Evolutionary conservation across 768 basidiomycete genomes (phyloP), one percentile per base, ranked within the genome.

Genomic region (Lactarius indigo): DNA sequence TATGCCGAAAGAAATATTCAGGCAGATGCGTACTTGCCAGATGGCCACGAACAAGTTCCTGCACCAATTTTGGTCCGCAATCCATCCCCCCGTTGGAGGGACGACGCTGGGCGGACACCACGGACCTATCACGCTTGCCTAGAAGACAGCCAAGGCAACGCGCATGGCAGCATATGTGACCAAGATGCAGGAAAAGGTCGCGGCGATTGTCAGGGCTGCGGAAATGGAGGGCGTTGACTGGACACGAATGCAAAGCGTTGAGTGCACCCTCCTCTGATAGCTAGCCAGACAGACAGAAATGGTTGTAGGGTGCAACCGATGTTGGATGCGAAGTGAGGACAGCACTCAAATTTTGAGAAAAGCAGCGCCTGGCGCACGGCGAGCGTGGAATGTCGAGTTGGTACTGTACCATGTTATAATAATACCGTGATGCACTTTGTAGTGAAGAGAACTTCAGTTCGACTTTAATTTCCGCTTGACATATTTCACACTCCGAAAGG

Each of bases 11-110:
- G 82, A 81, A 2, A 79, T 96, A 44, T 87, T 92, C 72, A 82
- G 86, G 63, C 88, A 94, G 78, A 90, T 98, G 85, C 87, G 85
- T 20, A 91, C 91, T 0, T 94, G 92, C 73, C 94, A 97, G 73
- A 93, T 92, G 1, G 90, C 96, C 4, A 89, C 96, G 15, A 95
- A 94, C 73, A 97, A 99, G 74, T 97, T 98, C 75, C 81, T 99
- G 17, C 88, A 96, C 33, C 97, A 98, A 74, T 98, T 94, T 75
- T 98, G 96, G 95, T 83, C 88, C 2, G 85, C 94, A 1, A 84
- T 91, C 59, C 90, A 94, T 69, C 95, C 94, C 5, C 86, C 90
- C 7, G 76, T 83, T 1, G 79, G 82, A 18, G 91, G 83, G 62
- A 80, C 83, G 61, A 80, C 83, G 0, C 74, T 84, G 3, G 78